Conservation (phyloP, 352 stramenopile species). For the Phytophthora uliginosa region DNA sequence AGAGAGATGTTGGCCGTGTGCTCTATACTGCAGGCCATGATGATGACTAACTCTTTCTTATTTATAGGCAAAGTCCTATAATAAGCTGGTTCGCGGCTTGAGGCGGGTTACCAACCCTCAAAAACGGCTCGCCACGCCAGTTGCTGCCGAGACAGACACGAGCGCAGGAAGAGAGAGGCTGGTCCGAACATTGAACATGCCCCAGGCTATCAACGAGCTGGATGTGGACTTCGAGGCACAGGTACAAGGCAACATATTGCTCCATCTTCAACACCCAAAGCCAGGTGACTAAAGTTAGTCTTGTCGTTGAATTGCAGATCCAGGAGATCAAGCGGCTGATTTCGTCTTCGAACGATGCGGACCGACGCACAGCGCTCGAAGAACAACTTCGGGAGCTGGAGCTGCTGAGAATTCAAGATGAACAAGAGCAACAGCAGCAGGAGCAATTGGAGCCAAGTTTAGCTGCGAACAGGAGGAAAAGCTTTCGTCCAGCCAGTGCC, state of each 20-base stretch:
- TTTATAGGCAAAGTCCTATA: constrained; percentile 18
- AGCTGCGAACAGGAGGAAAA: constrained; percentile 54
- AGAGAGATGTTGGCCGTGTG: too few species aligned
- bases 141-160: constrained; percentile 9
- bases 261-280: not conserved
- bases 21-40: too few species aligned
- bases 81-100: constrained; percentile 11
- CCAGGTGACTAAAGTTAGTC: not conserved
- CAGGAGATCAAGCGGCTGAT: constrained; percentile 84
- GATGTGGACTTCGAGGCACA: constrained; percentile 79
- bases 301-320: constrained; percentile 46
- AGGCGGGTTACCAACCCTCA: constrained; percentile 1
- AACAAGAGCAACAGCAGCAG: constrained; percentile 38
- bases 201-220: constrained; percentile 70
- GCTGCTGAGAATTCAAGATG: constrained; percentile 57
- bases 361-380: constrained; percentile 65
- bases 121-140: constrained; percentile 24
- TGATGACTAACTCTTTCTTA: not conserved
- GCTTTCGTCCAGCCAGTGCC: constrained; percentile 73
- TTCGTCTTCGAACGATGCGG: constrained; percentile 71
- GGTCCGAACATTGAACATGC: constrained; percentile 39
- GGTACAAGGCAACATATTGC: constrained; percentile 31
- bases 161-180: constrained; percentile 6
- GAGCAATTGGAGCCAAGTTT: constrained; percentile 6
- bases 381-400: constrained; percentile 80